Conservation (phyloP, 345 rosid genomes). For the Excoecaria agallocha region DNA sequence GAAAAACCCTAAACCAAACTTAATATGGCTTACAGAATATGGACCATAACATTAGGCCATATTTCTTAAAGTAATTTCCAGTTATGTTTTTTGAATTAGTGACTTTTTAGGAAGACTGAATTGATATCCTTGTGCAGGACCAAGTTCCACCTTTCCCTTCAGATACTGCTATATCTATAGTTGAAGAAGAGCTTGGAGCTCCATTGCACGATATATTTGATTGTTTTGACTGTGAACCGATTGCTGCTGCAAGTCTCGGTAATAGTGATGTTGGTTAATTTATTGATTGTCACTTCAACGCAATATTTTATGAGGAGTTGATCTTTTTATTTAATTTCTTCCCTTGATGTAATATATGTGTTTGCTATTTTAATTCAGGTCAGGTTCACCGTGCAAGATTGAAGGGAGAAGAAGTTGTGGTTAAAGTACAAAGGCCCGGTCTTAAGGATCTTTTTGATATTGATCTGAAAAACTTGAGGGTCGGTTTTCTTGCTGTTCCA, state of each 20-base stretch:
- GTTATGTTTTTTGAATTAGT: background rate
- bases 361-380: constrained; percentile 42
- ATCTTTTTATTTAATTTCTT: background rate
- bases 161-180: constrained; percentile 73
- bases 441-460: constrained; percentile 93
- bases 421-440: constrained; percentile 98
- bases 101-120: constrained; percentile 11
- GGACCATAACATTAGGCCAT: no score
- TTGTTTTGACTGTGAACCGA: constrained; percentile 82
- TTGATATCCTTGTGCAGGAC: constrained; percentile 52
- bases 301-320: background rate
- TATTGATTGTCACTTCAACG: constrained; percentile 8
- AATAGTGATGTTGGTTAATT: constrained; percentile 19
- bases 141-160: constrained; percentile 99
- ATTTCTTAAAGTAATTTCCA: no score
- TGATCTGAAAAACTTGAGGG: constrained; percentile 95
- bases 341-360: background rate
- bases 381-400: constrained; percentile 94
- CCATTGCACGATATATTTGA: constrained; percentile 64
- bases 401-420: constrained; percentile 86
- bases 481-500: constrained; percentile 30
- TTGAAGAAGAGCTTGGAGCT: constrained; percentile 92
- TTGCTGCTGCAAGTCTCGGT: constrained; percentile 99
- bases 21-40: no score
- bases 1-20: no score